These are phyloP conservation scores for Xylaria sp. DNA, from an alignment of 2,329 filamentous ascomycete species.

Conservation along the genomic window DNA sequence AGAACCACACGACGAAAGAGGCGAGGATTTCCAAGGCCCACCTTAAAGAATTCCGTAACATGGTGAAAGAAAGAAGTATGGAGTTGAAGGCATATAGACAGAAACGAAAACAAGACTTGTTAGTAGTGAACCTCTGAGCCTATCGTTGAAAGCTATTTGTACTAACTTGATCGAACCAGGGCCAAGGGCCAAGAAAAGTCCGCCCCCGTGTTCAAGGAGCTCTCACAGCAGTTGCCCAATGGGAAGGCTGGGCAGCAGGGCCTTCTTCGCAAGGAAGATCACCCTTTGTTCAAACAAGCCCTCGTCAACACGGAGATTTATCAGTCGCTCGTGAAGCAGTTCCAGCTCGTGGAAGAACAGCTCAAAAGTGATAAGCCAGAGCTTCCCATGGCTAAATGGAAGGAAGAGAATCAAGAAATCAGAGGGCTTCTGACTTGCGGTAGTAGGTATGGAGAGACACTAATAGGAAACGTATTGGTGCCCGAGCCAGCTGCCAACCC, in stretches of 20 bases:
- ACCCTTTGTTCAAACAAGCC: slow-evolving; percentile 42
- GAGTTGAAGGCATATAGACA: slow-evolving; percentile 39
- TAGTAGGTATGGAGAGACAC: slow-evolving; percentile 48
- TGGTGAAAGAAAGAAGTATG: slow-evolving; percentile 39
- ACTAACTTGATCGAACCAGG: slow-evolving; percentile 34
- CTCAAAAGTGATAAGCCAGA: slow-evolving; percentile 41
- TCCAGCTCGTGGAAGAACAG: slow-evolving; percentile 45
- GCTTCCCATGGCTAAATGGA: slow-evolving; percentile 46
- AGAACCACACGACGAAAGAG: slow-evolving; percentile 45
- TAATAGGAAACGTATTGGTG: slow-evolving; percentile 42
- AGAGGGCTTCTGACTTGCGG: slow-evolving; percentile 48
- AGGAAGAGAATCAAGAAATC: slow-evolving; percentile 49
- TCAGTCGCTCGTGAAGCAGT: slow-evolving; percentile 45
- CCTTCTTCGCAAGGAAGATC: slow-evolving; percentile 38
- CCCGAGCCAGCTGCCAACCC: slow-evolving; percentile 34
- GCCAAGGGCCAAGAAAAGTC: slow-evolving; percentile 28
- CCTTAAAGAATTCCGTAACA: slow-evolving; percentile 43
- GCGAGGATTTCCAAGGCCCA: slow-evolving; percentile 45
- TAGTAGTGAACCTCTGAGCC: slow-evolving; percentile 22
- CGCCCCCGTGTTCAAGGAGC: slow-evolving; percentile 30
- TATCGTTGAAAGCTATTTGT: neutral
- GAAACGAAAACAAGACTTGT: slow-evolving; percentile 47
- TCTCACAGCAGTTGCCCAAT: slow-evolving; percentile 23
- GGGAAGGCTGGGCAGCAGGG: neutral
- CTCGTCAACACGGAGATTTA: slow-evolving; percentile 39